Evolutionary conservation across 1,284 basidiomycete species (phyloP).

Genomic region (Pyrrhoderma noxium): DNA sequence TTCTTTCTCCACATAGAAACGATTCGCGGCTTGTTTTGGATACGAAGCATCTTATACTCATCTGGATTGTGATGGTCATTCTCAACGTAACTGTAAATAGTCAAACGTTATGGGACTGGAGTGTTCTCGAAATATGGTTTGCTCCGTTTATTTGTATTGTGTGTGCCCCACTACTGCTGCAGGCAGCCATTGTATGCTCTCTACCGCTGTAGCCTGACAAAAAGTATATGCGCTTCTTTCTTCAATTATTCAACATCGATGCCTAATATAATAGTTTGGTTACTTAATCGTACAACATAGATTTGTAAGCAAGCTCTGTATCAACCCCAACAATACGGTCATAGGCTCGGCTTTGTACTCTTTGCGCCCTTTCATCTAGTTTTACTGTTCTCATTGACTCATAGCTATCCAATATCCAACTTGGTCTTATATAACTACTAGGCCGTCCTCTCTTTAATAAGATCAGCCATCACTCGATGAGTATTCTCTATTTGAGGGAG

Average conservation of each 20-base stretch:
- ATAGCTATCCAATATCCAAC: too few species aligned
- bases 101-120: constrained; percentile 60
- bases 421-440: too few species aligned
- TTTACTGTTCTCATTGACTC: too few species aligned
- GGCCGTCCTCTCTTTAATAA: constrained; percentile 13
- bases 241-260: neutral
- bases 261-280: too few species aligned
- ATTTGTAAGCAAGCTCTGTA: too few species aligned
- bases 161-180: constrained; percentile 61
- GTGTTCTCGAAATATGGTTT: constrained; percentile 66
- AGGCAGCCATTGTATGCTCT: constrained; percentile 26
- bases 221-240: neutral
- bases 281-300: too few species aligned
- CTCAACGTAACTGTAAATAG: constrained; percentile 31
- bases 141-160: constrained; percentile 67
- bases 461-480: too few species aligned
- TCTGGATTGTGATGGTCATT: constrained; percentile 51
- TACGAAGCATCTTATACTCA: constrained; percentile 37
- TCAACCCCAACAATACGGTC: too few species aligned
- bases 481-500: too few species aligned
- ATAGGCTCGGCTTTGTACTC: too few species aligned
- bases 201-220: constrained; percentile 3
- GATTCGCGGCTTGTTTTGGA: constrained; percentile 26
- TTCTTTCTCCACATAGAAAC: constrained; percentile 33
- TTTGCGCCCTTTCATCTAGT: too few species aligned